Evolutionary conservation across 495 filamentous ascomycete genomes (phyloP), one percentile per base, ranked within the genome.

Genomic region (Glarea lozoyensis): DNA sequence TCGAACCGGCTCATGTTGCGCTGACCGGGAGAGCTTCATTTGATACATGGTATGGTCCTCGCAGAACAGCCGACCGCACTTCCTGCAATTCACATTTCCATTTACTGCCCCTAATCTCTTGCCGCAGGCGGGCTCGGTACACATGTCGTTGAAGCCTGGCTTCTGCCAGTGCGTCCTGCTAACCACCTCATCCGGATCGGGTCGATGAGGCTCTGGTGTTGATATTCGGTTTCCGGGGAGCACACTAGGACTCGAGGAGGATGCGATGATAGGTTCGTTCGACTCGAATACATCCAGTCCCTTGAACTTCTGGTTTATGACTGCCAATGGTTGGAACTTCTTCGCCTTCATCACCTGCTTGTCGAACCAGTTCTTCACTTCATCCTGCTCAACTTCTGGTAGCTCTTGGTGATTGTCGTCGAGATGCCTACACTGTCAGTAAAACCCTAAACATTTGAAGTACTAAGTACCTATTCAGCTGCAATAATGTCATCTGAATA

Each of bases 1-100:
- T 48, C 93, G 66, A 0, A 94, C 82, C 0, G 93, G 93, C 50
- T 98, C 93, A 67, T 94, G 87, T 48, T 81, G 75, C 3, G 93
- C 92, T 4, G 87, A 81, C 35, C 89, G 72, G 9, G 87, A 94
- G 15, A 98, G 75, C 70, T 92, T 96, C 85, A 97, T 97, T 65
- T 97, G 89, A 54, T 97, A 98, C 92, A 96, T 95, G 22, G 90
- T 96, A 65, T 98, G 93, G 50, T 93, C 86, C 58, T 97, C 90
- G 63, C 92, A 98, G 57, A 96, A 98, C 24, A 98, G 67, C 49
- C 79, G 83, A 0, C 92, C 92, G 49, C 92, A 98, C 40, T 86
- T 84, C 41, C 92, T 70, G 57, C 92, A 98, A 56, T 98, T 94
- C 50, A 97, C 79, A 45, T 72, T 85, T 12, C 90, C 88, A 49